phyloP scores from a whole-genome alignment of 2,329 filamentous ascomycete genomes.

The Colletotrichum musae region DNA sequence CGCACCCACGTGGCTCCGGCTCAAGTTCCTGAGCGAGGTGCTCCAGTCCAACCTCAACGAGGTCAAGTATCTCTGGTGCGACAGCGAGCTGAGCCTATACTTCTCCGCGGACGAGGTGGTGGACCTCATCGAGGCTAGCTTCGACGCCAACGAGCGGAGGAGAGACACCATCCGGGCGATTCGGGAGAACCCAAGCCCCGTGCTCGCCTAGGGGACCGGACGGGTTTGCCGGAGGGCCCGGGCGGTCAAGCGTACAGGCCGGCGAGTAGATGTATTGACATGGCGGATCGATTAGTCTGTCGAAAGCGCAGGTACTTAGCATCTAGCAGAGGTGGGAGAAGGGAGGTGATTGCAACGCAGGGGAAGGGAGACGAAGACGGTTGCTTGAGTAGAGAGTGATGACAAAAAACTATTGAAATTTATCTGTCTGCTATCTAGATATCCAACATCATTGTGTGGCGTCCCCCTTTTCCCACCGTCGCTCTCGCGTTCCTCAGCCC shows the following conservation, averaged over 20 bases:
- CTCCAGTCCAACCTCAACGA: constrained; percentile 77
- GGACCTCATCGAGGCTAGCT: constrained; percentile 74
- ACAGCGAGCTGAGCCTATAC: constrained; percentile 76
- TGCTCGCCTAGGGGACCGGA: constrained; percentile 38
- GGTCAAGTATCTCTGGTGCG: constrained; percentile 74
- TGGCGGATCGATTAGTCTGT: constrained; percentile 6
- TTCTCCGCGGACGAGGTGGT: constrained; percentile 73
- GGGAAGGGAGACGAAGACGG: too few species aligned
- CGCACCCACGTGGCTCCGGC: constrained; percentile 72
- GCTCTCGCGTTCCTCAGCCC: neutral
- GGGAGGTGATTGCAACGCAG: too few species aligned
- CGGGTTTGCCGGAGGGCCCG: constrained; percentile 32
- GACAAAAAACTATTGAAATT: too few species aligned
- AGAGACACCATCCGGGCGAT: constrained; percentile 73
- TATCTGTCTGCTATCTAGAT: too few species aligned
- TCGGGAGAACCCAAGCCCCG: constrained; percentile 63
- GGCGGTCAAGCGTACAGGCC: constrained; percentile 24
- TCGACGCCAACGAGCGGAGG: constrained; percentile 73
- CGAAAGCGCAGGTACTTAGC: neutral
- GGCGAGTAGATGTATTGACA: constrained; percentile 22
- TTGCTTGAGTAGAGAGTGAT: too few species aligned
- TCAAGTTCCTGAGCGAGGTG: constrained; percentile 76
- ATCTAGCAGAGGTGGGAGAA: neutral
- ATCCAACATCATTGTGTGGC: too few species aligned
- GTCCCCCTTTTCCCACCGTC: neutral